phyloP scores from a whole-genome alignment of 2,329 filamentous ascomycete species.

The Pleoardoris graminearum region DNA sequence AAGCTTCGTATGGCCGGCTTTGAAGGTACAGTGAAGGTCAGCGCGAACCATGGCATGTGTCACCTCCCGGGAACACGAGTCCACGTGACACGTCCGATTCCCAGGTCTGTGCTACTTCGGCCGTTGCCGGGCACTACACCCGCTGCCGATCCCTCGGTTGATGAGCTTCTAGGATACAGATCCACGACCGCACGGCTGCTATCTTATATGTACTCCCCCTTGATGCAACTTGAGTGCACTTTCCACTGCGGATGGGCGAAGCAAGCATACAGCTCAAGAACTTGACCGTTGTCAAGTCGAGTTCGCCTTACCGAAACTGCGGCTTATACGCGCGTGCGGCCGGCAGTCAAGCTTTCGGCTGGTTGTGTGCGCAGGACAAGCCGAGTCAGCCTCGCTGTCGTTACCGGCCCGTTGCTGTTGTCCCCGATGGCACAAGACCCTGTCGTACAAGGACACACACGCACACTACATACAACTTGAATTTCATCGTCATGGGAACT shows the following conservation, averaged over 20 bases:
- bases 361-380: not conserved
- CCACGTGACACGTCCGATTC: not conserved
- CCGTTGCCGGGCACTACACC: not conserved
- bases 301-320: not conserved
- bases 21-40: not conserved
- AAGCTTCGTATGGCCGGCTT: not conserved
- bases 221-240: not conserved
- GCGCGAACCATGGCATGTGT: not conserved
- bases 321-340: not conserved
- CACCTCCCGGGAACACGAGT: not conserved
- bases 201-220: no score
- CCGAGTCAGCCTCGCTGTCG: not conserved
- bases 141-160: not conserved
- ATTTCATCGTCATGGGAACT: not conserved
- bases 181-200: no score
- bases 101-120: not conserved
- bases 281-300: not conserved
- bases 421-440: conserved; percentile 1
- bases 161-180: not conserved
- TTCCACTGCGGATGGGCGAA: no score
- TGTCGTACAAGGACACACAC: not conserved
- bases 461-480: no score
- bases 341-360: not conserved
- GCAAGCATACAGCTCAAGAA: no score
- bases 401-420: not conserved